Conservation (phyloP, 2,329 filamentous ascomycete genomes). For the Fusarium floridanum region DNA sequence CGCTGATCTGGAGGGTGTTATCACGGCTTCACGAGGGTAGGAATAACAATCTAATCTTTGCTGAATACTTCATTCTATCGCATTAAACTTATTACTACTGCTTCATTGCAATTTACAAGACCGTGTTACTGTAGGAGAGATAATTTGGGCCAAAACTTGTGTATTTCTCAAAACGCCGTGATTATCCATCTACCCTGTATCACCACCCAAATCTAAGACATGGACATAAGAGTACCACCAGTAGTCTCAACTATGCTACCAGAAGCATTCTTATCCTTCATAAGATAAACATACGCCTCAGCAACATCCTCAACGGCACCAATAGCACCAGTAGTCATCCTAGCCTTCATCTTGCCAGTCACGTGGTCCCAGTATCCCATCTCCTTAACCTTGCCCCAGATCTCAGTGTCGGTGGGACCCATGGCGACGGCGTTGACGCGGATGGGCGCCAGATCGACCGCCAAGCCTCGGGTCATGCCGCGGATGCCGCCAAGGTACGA, state of each 20-base stretch:
- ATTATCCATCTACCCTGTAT: neutral
- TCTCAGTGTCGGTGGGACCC: constrained; percentile 35
- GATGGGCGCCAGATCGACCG: constrained; percentile 36
- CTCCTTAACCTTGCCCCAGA: constrained; percentile 31
- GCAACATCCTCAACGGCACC: constrained; percentile 37
- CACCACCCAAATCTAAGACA: constrained; percentile 13
- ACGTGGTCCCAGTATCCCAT: constrained; percentile 33
- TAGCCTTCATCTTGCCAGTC: constrained; percentile 26
- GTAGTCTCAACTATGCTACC: constrained; percentile 39
- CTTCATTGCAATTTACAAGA: neutral
- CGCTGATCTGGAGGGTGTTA: neutral
- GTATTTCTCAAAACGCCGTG: neutral
- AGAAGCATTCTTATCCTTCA: constrained; percentile 41
- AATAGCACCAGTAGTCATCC: constrained; percentile 28
- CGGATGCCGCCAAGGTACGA: constrained; percentile 30
- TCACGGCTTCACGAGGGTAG: neutral
- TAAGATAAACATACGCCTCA: constrained; percentile 40
- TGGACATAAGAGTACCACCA: constrained; percentile 32
- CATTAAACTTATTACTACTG: neutral
- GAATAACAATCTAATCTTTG: neutral
- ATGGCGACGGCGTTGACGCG: constrained; percentile 36
- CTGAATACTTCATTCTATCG: neutral
- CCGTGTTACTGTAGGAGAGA: neutral
- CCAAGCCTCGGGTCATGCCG: constrained; percentile 31
- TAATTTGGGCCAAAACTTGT: neutral